Percentiles rank a stretch among this genome's conserved stretches.
Conservation (phyloP, 805 yeast species). For the Yarrowia deformans region DNA sequence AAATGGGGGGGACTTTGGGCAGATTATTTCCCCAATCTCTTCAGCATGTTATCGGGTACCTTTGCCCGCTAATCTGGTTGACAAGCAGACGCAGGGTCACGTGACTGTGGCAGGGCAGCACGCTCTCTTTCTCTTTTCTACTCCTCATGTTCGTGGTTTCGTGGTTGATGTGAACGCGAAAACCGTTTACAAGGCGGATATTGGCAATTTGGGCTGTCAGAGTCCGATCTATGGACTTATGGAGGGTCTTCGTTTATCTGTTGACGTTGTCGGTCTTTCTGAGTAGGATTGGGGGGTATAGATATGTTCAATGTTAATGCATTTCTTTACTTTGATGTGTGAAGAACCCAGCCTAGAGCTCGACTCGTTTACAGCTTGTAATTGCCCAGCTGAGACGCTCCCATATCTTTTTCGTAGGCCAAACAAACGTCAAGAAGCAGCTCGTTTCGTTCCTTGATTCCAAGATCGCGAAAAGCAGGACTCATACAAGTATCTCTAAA, state of each 20-base stretch:
- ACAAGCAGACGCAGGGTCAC: constrained; percentile 4
- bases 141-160: constrained; percentile 14
- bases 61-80: neutral
- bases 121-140: constrained; percentile 5
- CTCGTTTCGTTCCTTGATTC: constrained; percentile 5
- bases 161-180: neutral
- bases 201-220: constrained; percentile 14
- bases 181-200: neutral
- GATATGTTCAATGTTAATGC: neutral
- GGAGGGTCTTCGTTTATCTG: neutral
- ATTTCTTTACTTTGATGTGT: neutral
- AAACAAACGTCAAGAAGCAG: constrained; percentile 8
- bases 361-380: neutral
- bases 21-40: neutral
- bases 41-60: neutral
- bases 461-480: neutral
- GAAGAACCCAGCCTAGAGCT: too few relatives aligned
- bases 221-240: neutral
- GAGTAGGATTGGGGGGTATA: too few relatives aligned
- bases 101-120: constrained; percentile 8
- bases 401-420: constrained; percentile 16
- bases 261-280: neutral
- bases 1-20: neutral
- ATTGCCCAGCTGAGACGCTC: neutral
- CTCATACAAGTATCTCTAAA: constrained; percentile 10